Percentiles rank a stretch among this genome's conserved stretches.
phyloP scores from a whole-genome alignment of 805 yeast genomes.

The Wickerhamomyces pijperi region DNA sequence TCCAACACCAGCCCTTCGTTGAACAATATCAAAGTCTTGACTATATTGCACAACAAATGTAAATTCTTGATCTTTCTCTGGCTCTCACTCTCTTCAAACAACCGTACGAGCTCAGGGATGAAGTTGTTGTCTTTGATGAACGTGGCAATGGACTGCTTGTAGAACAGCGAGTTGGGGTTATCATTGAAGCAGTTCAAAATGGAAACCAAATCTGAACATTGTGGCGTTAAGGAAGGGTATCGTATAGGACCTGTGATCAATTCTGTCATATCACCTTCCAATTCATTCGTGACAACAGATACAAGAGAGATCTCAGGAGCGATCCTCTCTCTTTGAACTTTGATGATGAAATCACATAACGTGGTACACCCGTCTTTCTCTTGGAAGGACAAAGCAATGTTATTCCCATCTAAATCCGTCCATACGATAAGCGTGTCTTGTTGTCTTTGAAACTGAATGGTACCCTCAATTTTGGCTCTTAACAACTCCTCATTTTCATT shows the following conservation, averaged over 20 bases:
- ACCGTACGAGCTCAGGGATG: conserved; percentile 35
- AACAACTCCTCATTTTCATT: conserved; percentile 48
- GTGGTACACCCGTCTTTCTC: conserved; percentile 83
- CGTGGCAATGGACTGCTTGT: conserved; percentile 47
- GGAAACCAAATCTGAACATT: conserved; percentile 34
- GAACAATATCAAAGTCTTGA: conserved; percentile 60
- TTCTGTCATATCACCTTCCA: conserved; percentile 53
- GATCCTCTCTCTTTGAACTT: conserved; percentile 42
- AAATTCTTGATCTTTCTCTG: conserved; percentile 41
- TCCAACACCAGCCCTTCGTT: conserved; percentile 60
- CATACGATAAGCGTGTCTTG: conserved; percentile 91
- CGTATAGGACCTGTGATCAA: conserved; percentile 70
- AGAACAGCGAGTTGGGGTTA: conserved; percentile 42
- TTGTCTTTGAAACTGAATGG: conserved; percentile 81
- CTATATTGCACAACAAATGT: conserved; percentile 58
- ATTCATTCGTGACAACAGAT: conserved; percentile 43
- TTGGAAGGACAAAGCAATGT: conserved; percentile 84
- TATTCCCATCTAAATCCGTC: conserved; percentile 66
- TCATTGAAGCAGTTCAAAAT: conserved; percentile 49
- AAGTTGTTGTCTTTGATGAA: conserved; percentile 45
- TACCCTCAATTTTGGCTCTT: conserved; percentile 57
- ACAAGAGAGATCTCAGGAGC: conserved; percentile 63
- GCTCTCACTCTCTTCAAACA: conserved; percentile 49
- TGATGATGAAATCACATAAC: conserved; percentile 69
- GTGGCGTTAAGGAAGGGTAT: conserved; percentile 49